These are phyloP conservation scores for Trametes pubescens DNA, from an alignment of 1,284 basidiomycete genomes.

Conservation along the genomic window DNA sequence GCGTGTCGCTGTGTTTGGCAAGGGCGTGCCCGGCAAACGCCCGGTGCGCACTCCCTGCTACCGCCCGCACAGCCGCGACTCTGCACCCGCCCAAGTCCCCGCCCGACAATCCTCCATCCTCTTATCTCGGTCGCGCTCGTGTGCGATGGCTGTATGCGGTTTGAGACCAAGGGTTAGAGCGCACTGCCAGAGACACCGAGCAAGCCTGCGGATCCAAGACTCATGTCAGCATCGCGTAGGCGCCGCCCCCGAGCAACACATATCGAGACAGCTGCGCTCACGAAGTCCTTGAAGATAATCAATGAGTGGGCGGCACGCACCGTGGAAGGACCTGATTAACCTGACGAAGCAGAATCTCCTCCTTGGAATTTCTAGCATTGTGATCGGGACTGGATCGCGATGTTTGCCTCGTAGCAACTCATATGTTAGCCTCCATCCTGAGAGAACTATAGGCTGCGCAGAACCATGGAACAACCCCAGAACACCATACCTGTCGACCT, in stretches of 20 bases:
- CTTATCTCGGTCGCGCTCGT: background rate
- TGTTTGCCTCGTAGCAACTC: constrained; percentile 2
- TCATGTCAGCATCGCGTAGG: background rate
- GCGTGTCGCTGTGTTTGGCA: constrained; percentile 44
- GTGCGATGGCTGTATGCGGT: background rate
- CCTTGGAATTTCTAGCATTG: background rate
- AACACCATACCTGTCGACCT: background rate
- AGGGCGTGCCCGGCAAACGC: constrained; percentile 40
- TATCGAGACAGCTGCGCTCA: constrained; percentile 2
- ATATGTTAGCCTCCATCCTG: constrained; percentile 1
- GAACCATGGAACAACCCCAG: background rate
- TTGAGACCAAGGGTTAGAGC: background rate
- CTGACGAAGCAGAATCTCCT: background rate
- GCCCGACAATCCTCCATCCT: constrained; percentile 5
- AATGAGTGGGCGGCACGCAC: background rate
- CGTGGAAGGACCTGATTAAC: background rate
- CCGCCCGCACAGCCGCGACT: constrained; percentile 30
- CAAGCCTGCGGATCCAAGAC: constrained; percentile 3
- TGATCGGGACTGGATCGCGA: background rate
- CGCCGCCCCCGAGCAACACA: constrained; percentile 3
- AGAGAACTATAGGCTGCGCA: background rate
- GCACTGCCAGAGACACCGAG: background rate
- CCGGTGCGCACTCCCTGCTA: constrained; percentile 30
- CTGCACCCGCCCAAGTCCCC: constrained; percentile 23
- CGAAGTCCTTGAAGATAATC: background rate